Evolutionary conservation across 495 filamentous ascomycete genomes (phyloP).

Genomic region (Penicillium cinerascens): DNA sequence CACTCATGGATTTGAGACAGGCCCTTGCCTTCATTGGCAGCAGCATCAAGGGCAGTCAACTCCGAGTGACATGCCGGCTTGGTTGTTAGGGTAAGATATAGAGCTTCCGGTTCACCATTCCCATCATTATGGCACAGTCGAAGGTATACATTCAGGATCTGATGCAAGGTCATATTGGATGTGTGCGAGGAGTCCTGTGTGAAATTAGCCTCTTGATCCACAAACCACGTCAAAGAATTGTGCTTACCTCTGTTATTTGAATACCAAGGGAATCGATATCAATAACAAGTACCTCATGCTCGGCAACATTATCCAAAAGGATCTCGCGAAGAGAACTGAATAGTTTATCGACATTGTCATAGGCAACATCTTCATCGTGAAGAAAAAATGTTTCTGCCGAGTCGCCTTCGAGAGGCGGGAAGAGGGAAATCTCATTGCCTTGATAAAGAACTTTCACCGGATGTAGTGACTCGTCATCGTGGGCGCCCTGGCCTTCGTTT

Average conservation of each 20-base stretch:
- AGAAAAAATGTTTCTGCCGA: conserved; percentile 71
- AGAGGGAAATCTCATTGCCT: conserved; percentile 65
- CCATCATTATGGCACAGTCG: conserved; percentile 59
- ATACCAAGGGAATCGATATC: conserved; percentile 65
- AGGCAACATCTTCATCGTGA: conserved; percentile 58
- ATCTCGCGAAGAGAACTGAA: conserved; percentile 63
- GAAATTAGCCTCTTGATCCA: conserved; percentile 29
- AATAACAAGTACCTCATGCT: conserved; percentile 67
- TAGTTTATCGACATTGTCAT: conserved; percentile 55
- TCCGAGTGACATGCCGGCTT: conserved; percentile 39
- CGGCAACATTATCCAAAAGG: conserved; percentile 61
- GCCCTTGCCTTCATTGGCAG: conserved; percentile 56
- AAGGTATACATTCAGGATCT: conserved; percentile 57
- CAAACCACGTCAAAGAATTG: background rate
- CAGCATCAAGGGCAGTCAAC: conserved; percentile 48
- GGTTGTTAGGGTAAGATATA: conserved; percentile 53
- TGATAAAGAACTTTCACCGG: conserved; percentile 63
- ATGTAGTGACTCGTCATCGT: conserved; percentile 32
- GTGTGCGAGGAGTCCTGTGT: conserved; percentile 44
- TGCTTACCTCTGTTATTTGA: conserved; percentile 67
- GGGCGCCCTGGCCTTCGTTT: conserved; percentile 7
- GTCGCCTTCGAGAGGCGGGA: conserved; percentile 61
- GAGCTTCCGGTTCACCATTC: conserved; percentile 46
- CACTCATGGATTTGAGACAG: conserved; percentile 50
- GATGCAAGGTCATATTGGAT: conserved; percentile 46